Conservation (phyloP, 805 yeast genomes). For the Metschnikowia continentalis region DNA sequence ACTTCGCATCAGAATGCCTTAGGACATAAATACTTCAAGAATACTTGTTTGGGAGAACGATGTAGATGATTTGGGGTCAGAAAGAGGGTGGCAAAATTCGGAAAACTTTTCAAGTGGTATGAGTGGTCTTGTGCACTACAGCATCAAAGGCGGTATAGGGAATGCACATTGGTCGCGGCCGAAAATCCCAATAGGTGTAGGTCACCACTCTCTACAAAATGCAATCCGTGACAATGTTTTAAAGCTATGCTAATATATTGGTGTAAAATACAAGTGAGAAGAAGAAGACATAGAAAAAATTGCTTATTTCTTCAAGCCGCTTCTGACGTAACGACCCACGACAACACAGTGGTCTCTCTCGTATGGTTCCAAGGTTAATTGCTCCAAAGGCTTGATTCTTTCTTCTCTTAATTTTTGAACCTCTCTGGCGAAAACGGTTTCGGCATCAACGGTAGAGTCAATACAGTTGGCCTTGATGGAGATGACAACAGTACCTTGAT, state of each 20-base stretch:
- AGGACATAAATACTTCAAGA: not conserved
- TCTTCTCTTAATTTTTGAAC: slow-evolving; percentile 98
- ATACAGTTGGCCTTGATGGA: slow-evolving; percentile 99
- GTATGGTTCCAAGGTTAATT: slow-evolving; percentile 97
- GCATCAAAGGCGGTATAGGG: not conserved
- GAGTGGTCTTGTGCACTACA: not conserved
- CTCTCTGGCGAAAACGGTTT: slow-evolving; percentile 98
- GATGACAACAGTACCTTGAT: slow-evolving; percentile 97
- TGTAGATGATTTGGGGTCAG: not conserved
- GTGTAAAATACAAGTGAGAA: slow-evolving; percentile 13
- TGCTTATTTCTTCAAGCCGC: slow-evolving; percentile 56
- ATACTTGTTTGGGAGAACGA: not conserved
- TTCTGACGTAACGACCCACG: slow-evolving; percentile 93
- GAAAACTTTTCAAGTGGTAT: not conserved
- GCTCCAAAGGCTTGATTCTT: slow-evolving; percentile 97
- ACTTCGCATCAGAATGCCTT: not conserved
- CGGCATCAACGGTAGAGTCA: slow-evolving; percentile 98
- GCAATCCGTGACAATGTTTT: slow-evolving; percentile 5
- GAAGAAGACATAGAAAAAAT: slow-evolving; percentile 4
- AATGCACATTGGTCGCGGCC: slow-evolving; percentile 2
- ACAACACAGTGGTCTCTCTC: slow-evolving; percentile 99
- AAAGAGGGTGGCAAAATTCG: not conserved
- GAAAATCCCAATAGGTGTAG: not conserved
- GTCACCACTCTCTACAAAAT: not conserved
- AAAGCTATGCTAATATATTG: slow-evolving; percentile 15